phyloP scores from a whole-genome alignment of 2,329 filamentous ascomycete genomes.

The Aspergillus candidus region DNA sequence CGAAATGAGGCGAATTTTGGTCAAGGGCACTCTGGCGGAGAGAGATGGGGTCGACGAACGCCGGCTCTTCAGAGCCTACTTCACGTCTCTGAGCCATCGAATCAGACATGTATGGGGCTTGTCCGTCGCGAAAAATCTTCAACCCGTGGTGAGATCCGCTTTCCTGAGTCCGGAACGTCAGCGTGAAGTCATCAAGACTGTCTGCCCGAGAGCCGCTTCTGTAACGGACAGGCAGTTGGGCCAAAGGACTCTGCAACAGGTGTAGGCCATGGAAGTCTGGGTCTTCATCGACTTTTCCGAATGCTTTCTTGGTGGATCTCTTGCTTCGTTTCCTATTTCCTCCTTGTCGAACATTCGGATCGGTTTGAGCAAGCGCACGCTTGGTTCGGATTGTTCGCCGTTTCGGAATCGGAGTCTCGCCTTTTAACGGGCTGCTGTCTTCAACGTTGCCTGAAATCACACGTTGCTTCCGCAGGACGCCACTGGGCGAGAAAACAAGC shows the following conservation, averaged over 20 bases:
- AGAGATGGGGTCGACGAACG: constrained; percentile 18
- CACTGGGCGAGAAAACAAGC: constrained; percentile 42
- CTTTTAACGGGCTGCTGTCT: constrained; percentile 42
- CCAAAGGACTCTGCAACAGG: constrained; percentile 15
- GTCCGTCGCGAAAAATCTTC: constrained; percentile 34
- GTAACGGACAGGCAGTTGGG: constrained; percentile 13
- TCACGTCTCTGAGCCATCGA: constrained; percentile 8
- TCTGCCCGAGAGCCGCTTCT: constrained; percentile 18
- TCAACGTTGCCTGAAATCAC: constrained; percentile 46
- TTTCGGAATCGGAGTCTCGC: constrained; percentile 40
- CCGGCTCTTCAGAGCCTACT: constrained; percentile 9
- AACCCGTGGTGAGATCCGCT: constrained; percentile 27
- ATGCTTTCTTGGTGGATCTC: constrained; percentile 9
- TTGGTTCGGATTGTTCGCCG: constrained; percentile 26
- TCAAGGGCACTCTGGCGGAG: constrained; percentile 7
- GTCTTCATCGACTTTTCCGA: constrained; percentile 7
- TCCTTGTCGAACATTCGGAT: constrained; percentile 28
- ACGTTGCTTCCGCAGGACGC: constrained; percentile 38
- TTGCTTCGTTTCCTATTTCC: constrained; percentile 23
- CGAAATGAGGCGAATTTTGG: too few relatives aligned
- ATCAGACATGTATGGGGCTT: constrained; percentile 5
- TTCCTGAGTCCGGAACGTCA: constrained; percentile 26
- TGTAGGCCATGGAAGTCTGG: constrained; percentile 14
- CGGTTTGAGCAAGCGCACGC: constrained; percentile 25
- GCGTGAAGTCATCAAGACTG: constrained; percentile 29